A percentile compares a stretch with the other conserved stretches of the same genome.
Conservation (phyloP, 73 alveolate genomes). For the Tetrahymena thermophila region DNA sequence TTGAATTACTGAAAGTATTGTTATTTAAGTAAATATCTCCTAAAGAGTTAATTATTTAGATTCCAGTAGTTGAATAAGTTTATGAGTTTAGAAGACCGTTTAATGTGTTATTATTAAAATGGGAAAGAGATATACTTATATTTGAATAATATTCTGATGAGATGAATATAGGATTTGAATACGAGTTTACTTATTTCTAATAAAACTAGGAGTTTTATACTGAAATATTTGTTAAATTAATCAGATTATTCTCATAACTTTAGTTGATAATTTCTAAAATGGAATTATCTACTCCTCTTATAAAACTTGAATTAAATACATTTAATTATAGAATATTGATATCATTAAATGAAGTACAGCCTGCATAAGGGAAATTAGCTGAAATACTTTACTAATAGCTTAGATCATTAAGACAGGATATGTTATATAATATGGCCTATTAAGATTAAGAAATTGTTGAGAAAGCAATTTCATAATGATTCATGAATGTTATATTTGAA, state of each 20-base stretch:
- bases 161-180: neutral
- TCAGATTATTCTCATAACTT: no score
- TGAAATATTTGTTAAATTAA: no score
- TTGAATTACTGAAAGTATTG: neutral
- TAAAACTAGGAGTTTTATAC: no score
- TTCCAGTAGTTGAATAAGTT: neutral
- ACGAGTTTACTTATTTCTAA: neutral
- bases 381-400: no score
- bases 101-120: no score
- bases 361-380: neutral
- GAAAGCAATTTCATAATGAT: neutral
- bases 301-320: neutral
- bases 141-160: neutral
- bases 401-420: neutral
- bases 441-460: neutral
- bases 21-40: neutral
- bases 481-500: no score
- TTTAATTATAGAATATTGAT: no score
- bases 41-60: neutral
- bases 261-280: no score
- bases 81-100: neutral
- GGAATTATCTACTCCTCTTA: neutral
- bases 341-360: neutral
- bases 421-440: neutral
- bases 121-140: neutral